These are phyloP conservation scores for Mycena epipterygia DNA, from an alignment of 768 basidiomycete genomes.

Conservation along the genomic window DNA sequence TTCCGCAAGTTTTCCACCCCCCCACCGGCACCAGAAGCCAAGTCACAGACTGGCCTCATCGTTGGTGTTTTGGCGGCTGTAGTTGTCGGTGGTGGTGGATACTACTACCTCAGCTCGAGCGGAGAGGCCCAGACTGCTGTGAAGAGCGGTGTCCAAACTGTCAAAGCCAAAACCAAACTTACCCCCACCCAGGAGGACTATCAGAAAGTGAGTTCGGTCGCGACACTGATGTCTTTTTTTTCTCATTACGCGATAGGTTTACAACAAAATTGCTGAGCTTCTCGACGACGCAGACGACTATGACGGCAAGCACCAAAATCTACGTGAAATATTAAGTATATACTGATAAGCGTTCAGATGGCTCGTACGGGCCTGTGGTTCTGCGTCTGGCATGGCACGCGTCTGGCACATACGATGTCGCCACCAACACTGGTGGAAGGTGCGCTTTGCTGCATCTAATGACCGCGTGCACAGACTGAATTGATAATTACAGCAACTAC, in stretches of 20 bases:
- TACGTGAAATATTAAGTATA: conserved; percentile 23
- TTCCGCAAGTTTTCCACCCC: conserved; percentile 74
- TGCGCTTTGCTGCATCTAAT: conserved; percentile 37
- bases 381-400: conserved; percentile 95
- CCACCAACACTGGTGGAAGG: conserved; percentile 85
- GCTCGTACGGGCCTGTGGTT: conserved; percentile 89
- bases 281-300: conserved; percentile 86
- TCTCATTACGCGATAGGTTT: conserved; percentile 69
- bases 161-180: conserved; percentile 77
- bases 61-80: conserved; percentile 72
- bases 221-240: neutral
- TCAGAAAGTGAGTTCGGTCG: conserved; percentile 69
- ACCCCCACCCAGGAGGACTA: conserved; percentile 88
- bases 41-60: conserved; percentile 71
- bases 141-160: conserved; percentile 73
- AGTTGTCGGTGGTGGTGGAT: conserved; percentile 72
- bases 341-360: conserved; percentile 63
- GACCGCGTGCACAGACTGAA: conserved; percentile 4
- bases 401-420: conserved; percentile 94
- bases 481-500: conserved; percentile 76
- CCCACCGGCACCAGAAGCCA: conserved; percentile 60
- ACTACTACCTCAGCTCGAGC: conserved; percentile 67
- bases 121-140: conserved; percentile 66
- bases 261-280: conserved; percentile 87
- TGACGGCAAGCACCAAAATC: conserved; percentile 73